phyloP scores from a whole-genome alignment of 2,329 filamentous ascomycete genomes.

The Apiospora pterosperma region DNA sequence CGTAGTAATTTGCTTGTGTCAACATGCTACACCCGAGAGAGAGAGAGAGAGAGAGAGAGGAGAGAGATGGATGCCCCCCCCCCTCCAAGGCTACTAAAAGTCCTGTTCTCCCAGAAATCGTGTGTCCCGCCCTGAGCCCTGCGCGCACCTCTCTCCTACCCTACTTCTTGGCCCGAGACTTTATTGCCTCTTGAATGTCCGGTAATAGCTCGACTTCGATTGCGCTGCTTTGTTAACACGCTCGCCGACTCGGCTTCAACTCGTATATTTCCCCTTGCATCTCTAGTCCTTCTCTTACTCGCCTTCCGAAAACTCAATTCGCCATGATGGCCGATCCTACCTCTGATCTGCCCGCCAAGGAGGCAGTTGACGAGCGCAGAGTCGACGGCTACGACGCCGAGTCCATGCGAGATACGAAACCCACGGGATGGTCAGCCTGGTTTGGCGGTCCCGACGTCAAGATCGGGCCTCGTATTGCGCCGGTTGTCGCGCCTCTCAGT shows the following conservation, averaged over 20 bases:
- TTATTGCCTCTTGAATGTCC: background rate
- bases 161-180: background rate
- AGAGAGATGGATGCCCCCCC: too few species aligned
- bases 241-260: background rate
- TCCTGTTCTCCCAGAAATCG: background rate
- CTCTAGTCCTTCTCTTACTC: background rate
- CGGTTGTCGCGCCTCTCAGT: conserved; percentile 27
- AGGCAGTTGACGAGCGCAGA: background rate
- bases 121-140: background rate
- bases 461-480: conserved; percentile 51
- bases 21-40: background rate
- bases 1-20: background rate
- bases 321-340: conserved; percentile 19
- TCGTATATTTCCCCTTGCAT: background rate
- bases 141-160: background rate
- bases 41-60: background rate
- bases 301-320: background rate
- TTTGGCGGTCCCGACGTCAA: conserved; percentile 35
- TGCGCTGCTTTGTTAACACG: background rate
- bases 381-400: conserved; percentile 44
- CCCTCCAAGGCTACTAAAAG: background rate
- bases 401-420: conserved; percentile 40
- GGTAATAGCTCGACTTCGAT: background rate
- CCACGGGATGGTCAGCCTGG: conserved; percentile 31
- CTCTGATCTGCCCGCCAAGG: conserved; percentile 16